Base-by-base conservation (phyloP, 306 rosid species). In the Bauhinia variegata region DNA sequence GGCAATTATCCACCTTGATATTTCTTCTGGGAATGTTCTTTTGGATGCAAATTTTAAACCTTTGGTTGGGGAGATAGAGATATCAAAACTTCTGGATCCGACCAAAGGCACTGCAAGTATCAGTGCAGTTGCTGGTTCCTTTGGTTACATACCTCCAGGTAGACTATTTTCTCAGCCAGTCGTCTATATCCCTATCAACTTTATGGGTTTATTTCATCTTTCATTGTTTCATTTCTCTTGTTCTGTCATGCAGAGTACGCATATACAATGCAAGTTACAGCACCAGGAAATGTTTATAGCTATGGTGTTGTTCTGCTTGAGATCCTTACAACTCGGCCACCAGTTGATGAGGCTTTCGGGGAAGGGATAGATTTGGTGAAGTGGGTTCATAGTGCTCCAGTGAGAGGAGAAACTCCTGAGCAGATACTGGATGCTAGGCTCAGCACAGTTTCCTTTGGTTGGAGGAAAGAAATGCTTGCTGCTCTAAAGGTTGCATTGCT, bases 401-500 rank as follows among this genome's bases (percentile, higher is more conserved):
- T 74, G 5, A 86, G 97, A 74, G 95, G 95, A 8, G 99, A 95
- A 82, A 90, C 99, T 55, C 97, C 99, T 0, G 99, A 95, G 86
- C 97, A 95, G 92, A 95, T 90, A 76, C 87, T 95, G 11, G 97
- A 90, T 65, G 78, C 95, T 11, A 87, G 68, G 76, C 96, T 90
- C 14, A 95, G 97, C 86, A 95, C 99, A 2, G 92, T 95, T 59
- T 90, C 99, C 23, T 95, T 95, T 48, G 81, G 87, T 39, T 90
- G 99, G 99, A 86, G 99, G 89, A 95, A 88, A 83, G 97, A 95
- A 80, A 95, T 95, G 99, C 99, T 95, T 74, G 92, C 99, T 57
- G 91, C 96, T 41, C 84, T 90, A 12, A 95, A 95, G 80, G 87
- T 90, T n/a, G 99, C 99, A 4, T 79, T 90, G 76, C 95, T 90